These are phyloP conservation scores for Cladorrhinum sp. DNA, from an alignment of 2,329 filamentous ascomycete genomes.

Conservation along the genomic window DNA sequence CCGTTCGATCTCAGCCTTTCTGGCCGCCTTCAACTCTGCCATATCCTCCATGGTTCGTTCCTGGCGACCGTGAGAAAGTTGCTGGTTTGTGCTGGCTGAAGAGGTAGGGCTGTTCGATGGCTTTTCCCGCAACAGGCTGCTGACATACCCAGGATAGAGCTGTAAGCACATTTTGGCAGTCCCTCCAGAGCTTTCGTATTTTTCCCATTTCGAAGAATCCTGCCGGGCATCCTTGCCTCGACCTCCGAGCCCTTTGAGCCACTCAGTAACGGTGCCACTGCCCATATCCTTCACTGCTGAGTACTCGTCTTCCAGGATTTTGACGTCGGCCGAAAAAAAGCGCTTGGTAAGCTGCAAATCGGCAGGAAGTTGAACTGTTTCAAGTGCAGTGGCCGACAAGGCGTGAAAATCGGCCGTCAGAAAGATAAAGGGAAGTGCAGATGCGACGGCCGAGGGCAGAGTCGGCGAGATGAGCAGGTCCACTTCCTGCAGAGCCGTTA, in stretches of 20 bases:
- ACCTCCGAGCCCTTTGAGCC: conserved; percentile 69
- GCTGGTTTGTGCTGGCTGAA: conserved; percentile 15
- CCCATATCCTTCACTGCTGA: conserved; percentile 63
- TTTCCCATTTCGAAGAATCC: conserved; percentile 70
- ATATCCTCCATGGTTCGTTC: conserved; percentile 61
- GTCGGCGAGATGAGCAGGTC: conserved; percentile 63
- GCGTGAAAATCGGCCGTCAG: conserved; percentile 60
- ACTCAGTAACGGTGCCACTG: conserved; percentile 68
- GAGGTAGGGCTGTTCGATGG: neutral
- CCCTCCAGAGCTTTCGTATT: conserved; percentile 58
- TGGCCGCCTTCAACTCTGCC: conserved; percentile 59
- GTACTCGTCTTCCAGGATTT: conserved; percentile 61
- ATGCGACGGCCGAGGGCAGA: conserved; percentile 58
- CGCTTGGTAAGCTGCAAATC: conserved; percentile 58
- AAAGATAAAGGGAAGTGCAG: conserved; percentile 68
- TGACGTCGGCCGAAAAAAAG: conserved; percentile 62
- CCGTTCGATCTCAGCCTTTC: conserved; percentile 68
- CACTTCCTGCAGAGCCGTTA: conserved; percentile 55
- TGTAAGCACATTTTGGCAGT: conserved; percentile 36
- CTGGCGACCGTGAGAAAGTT: conserved; percentile 29
- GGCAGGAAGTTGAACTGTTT: conserved; percentile 46
- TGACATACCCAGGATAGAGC: conserved; percentile 22
- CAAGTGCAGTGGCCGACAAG: conserved; percentile 54
- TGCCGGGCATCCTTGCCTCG: conserved; percentile 59
- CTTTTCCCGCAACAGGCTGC: neutral